phyloP scores from a whole-genome alignment of 73 alveolate species.

The Symbiodinium pilosum region DNA sequence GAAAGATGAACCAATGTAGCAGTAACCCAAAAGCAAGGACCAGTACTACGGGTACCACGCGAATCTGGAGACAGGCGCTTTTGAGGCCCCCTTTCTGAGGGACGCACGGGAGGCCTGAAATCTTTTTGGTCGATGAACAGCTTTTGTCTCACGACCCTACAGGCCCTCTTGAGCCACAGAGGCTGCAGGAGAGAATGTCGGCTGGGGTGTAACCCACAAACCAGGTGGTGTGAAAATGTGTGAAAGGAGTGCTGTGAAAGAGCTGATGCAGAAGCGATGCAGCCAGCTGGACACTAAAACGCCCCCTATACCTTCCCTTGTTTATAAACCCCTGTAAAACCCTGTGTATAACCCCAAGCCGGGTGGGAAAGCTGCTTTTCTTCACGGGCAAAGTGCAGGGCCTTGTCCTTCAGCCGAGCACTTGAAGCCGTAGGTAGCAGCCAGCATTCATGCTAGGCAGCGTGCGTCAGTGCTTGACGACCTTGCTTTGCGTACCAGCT shows the following conservation, averaged over 20 bases:
- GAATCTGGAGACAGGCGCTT: background rate
- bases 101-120: background rate
- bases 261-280: background rate
- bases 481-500: background rate
- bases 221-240: background rate
- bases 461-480: conserved; percentile 15
- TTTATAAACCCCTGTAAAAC: too few relatives aligned
- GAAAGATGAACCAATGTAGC: too few relatives aligned
- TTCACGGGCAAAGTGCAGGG: background rate
- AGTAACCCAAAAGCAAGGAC: too few relatives aligned
- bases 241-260: background rate
- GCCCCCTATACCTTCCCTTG: too few relatives aligned
- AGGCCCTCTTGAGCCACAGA: conserved; percentile 21
- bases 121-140: background rate
- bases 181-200: background rate
- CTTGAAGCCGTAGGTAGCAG: background rate
- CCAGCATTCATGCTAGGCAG: background rate
- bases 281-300: background rate
- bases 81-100: background rate
- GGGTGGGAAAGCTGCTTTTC: background rate
- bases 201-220: background rate
- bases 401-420: background rate
- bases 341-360: background rate
- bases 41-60: too few relatives aligned
- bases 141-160: conserved; percentile 21